Conservation (phyloP, 352 stramenopile genomes). For the Plasmopara viticola region DNA sequence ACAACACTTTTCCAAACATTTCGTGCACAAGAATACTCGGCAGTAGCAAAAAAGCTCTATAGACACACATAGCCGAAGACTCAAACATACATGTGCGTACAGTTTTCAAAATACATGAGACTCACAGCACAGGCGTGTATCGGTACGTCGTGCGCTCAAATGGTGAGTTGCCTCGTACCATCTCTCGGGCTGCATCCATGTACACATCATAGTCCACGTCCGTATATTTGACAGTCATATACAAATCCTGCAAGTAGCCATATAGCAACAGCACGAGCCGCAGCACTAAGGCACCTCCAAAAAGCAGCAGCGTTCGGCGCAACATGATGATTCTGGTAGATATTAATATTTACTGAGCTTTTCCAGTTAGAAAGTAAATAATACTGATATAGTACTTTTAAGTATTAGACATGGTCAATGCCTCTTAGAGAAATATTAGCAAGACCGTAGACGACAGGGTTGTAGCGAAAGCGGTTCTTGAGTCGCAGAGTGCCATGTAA, state of each 20-base stretch:
- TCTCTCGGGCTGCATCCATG: slow-evolving; percentile 91
- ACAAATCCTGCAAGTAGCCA: slow-evolving; percentile 65
- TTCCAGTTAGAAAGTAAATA: no score
- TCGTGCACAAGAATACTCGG: slow-evolving; percentile 72
- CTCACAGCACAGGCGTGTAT: slow-evolving; percentile 95
- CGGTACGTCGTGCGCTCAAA: slow-evolving; percentile 98
- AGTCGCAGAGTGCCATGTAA: slow-evolving; percentile 28
- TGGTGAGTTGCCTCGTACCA: slow-evolving; percentile 84
- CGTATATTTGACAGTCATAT: slow-evolving; percentile 92
- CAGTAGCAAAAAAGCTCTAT: slow-evolving; percentile 62
- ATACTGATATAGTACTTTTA: no score
- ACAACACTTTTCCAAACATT: slow-evolving; percentile 93
- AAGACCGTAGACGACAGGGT: slow-evolving; percentile 62
- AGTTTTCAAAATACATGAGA: neutral
- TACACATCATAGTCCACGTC: slow-evolving; percentile 99
- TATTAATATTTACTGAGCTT: no score
- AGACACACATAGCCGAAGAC: neutral
- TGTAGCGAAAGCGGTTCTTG: slow-evolving; percentile 72
- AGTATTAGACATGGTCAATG: slow-evolving; percentile 9
- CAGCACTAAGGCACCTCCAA: slow-evolving; percentile 45
- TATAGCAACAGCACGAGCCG: slow-evolving; percentile 67
- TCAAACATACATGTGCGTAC: neutral
- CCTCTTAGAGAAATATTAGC: slow-evolving; percentile 44
- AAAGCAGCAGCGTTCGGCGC: slow-evolving; percentile 29
- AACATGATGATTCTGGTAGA: slow-evolving; percentile 1